Conservation (phyloP, 2,329 filamentous ascomycete species). For the Talaromyces verruculosus region DNA sequence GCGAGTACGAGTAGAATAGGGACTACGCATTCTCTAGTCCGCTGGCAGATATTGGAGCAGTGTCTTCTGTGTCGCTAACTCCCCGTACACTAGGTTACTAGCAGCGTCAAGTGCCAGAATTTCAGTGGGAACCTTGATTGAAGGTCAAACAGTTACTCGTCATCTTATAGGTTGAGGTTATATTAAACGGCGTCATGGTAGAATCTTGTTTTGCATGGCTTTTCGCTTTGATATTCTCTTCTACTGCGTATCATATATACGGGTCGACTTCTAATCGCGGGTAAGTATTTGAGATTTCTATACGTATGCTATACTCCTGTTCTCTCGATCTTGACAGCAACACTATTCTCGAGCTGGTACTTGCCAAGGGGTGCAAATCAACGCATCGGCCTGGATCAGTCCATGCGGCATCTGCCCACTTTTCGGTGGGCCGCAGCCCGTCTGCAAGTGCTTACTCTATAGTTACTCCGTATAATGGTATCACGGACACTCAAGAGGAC, state of each 20-base stretch:
- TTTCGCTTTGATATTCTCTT: neutral
- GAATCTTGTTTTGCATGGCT: constrained; percentile 6
- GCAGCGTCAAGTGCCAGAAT: neutral
- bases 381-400: constrained; percentile 15
- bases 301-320: too few species aligned
- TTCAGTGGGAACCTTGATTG: neutral
- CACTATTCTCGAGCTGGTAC: neutral
- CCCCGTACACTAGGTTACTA: neutral
- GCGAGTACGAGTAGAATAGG: neutral
- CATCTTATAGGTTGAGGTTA: constrained; percentile 6
- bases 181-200: constrained; percentile 1
- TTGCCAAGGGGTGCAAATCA: neutral
- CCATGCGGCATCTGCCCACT: constrained; percentile 15
- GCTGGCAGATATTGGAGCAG: neutral
- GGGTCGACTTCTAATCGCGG: too few species aligned
- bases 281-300: too few species aligned
- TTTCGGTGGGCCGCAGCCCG: constrained; percentile 11
- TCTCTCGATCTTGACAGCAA: neutral
- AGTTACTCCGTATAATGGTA: neutral
- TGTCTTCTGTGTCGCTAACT: neutral
- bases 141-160: neutral
- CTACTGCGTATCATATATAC: neutral
- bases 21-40: neutral
- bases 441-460: constrained; percentile 2
- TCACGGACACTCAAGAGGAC: neutral